phyloP scores from a whole-genome alignment of 805 yeast genomes.

The Ogataea haglerorum region DNA sequence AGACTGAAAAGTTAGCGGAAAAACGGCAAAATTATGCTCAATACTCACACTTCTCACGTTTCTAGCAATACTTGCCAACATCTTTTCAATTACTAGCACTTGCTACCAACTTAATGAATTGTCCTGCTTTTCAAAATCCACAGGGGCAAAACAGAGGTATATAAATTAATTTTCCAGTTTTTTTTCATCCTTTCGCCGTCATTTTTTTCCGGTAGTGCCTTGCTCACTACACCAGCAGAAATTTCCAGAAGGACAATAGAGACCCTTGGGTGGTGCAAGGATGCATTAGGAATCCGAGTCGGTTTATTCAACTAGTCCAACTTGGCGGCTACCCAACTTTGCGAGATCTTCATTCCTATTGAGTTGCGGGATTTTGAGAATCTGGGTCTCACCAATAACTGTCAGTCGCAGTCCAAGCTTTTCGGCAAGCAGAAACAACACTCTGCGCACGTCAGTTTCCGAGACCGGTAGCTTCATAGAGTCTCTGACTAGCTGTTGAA shows the following conservation, averaged over 20 bases:
- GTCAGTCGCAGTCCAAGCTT: constrained; percentile 14
- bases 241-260: constrained; percentile 17
- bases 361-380: constrained; percentile 20
- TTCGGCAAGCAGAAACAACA: constrained; percentile 10
- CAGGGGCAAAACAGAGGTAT: constrained; percentile 2
- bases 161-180: constrained; percentile 4
- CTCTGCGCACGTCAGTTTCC: constrained; percentile 15
- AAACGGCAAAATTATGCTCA: neutral
- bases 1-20: constrained; percentile 14
- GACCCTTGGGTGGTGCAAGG: constrained; percentile 1
- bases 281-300: constrained; percentile 6
- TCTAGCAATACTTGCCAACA: constrained; percentile 34
- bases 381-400: constrained; percentile 17
- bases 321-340: constrained; percentile 1
- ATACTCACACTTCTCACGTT: constrained; percentile 32
- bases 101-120: constrained; percentile 4
- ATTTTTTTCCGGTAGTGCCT: constrained; percentile 9
- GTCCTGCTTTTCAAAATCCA: constrained; percentile 1
- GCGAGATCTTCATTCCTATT: constrained; percentile 20
- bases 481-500: constrained; percentile 22
- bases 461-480: constrained; percentile 19
- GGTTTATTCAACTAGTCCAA: neutral
- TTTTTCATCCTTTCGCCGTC: constrained; percentile 11
- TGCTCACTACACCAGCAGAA: constrained; percentile 10
- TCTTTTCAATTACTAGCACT: constrained; percentile 14